phyloP scores from a whole-genome alignment of 2,329 filamentous ascomycete species.

The Ilyonectria robusta region DNA sequence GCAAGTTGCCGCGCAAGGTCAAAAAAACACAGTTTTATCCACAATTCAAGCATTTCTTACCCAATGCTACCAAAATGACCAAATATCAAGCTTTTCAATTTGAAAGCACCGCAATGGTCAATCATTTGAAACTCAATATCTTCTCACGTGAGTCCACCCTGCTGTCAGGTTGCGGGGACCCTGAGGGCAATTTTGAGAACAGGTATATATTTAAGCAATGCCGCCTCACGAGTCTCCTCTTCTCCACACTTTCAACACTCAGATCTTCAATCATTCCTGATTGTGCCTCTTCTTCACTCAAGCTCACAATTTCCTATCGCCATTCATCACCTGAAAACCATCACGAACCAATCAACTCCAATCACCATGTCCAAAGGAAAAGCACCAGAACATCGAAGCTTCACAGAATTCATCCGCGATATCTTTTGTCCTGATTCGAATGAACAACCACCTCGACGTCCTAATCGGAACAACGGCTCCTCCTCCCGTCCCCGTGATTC shows the following conservation, averaged over 20 bases:
- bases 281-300: background rate
- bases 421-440: background rate
- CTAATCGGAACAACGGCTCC: background rate
- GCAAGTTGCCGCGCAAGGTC: no score
- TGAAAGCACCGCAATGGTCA: no score
- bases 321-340: background rate
- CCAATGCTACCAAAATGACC: no score
- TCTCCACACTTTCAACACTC: background rate
- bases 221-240: background rate
- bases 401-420: background rate
- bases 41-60: no score
- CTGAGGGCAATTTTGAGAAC: background rate
- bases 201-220: background rate
- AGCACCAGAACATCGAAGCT: background rate
- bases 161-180: background rate
- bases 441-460: background rate
- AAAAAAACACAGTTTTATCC: no score
- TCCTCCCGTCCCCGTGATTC: background rate
- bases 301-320: background rate
- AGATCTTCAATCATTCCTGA: background rate
- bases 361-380: constrained; percentile 1
- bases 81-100: no score
- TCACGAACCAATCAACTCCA: background rate
- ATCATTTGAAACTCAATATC: no score
- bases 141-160: no score